Evolutionary conservation across 1,284 basidiomycete genomes (phyloP), one percentile per base, ranked within the genome.

Genomic region (Heliocybe sulcata): DNA sequence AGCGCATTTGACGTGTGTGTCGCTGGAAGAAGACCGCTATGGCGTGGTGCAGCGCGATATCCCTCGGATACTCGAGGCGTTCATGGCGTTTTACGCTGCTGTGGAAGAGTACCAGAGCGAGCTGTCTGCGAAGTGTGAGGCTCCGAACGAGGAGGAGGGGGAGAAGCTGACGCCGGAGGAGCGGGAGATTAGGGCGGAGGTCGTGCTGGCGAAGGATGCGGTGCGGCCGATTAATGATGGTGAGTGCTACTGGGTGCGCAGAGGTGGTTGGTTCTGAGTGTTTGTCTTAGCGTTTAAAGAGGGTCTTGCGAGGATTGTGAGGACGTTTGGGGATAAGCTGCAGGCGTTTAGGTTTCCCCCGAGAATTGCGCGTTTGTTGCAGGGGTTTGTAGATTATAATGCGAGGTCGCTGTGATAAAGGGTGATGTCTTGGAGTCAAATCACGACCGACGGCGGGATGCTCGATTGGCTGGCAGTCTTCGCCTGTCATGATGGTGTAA

Each of bases 21-120:
- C 91, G 4, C 70, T 93, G 29, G 74, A 74, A 1, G 91, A 93
- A 67, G 92, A 94, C 68, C 75, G 79, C 25, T 92, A 87, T 62
- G 92, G 92, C 11, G 80, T 86, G 49, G 88, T 92, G 6, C 92
- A 94, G 65, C 76, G 87, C 4, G 89, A 92, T 64, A 90, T 92
- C 25, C 88, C 91, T 0, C 81, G 81, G 54, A 82, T 91, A 22
- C 67, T 94, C 9, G 91, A 93, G 67, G 85, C 85, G 0, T 72
- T 93, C 60, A 64, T 87, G 16, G 76, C 78, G 1, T 90, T 85
- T 70, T 75, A 90, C 19, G 65, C 68, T 1, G 84, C 81, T 1
- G 69, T 92, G 11, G 87, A 92, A 59, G 75, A 77, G 25, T 85
- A 85, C 57, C 77, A 81, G 55, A 60, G 60, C 0, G 79, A 85